Percentiles rank a stretch among this genome's conserved stretches.
These are phyloP conservation scores for Ophiostoma sp. DNA, from an alignment of 2,329 filamentous ascomycete genomes.

Conservation along the genomic window DNA sequence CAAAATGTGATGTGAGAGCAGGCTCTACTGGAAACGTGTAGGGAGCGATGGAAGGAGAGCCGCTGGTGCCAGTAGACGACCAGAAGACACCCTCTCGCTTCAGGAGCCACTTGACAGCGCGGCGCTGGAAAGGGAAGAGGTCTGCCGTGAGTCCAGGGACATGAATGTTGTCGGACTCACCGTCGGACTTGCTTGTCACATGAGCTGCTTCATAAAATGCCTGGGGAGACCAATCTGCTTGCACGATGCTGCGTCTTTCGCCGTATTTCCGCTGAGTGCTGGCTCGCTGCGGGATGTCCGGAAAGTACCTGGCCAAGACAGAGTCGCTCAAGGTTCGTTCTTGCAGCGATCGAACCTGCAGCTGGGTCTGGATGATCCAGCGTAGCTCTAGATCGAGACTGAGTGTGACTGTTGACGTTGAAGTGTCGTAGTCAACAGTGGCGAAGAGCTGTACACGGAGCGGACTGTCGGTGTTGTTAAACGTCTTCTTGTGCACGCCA, in stretches of 20 bases:
- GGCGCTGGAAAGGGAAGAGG: constrained; percentile 67
- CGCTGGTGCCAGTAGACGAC: constrained; percentile 28
- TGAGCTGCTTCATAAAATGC: constrained; percentile 67
- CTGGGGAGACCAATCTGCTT: constrained; percentile 39
- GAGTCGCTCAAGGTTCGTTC: neutral
- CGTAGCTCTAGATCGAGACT: constrained; percentile 29
- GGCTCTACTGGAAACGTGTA: constrained; percentile 23
- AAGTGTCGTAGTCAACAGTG: neutral
- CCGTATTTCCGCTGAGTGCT: neutral
- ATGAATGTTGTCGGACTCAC: constrained; percentile 36
- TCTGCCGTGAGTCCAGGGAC: constrained; percentile 44
- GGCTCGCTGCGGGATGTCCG: neutral
- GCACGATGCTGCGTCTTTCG: neutral
- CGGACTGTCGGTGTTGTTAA: neutral
- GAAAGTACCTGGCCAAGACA: neutral
- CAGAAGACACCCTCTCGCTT: constrained; percentile 58
- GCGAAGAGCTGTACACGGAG: neutral
- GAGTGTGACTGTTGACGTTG: constrained; percentile 18
- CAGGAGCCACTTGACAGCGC: constrained; percentile 66
- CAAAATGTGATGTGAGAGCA: constrained; percentile 43
- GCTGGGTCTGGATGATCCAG: constrained; percentile 32
- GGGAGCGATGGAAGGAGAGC: constrained; percentile 29
- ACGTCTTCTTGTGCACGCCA: neutral
- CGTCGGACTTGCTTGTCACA: constrained; percentile 48
- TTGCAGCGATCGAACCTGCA: constrained; percentile 8